A percentile compares a stretch with the other conserved stretches of the same genome.
Conservation (phyloP, 768 basidiomycete genomes). For the Phylloporus sp. region DNA sequence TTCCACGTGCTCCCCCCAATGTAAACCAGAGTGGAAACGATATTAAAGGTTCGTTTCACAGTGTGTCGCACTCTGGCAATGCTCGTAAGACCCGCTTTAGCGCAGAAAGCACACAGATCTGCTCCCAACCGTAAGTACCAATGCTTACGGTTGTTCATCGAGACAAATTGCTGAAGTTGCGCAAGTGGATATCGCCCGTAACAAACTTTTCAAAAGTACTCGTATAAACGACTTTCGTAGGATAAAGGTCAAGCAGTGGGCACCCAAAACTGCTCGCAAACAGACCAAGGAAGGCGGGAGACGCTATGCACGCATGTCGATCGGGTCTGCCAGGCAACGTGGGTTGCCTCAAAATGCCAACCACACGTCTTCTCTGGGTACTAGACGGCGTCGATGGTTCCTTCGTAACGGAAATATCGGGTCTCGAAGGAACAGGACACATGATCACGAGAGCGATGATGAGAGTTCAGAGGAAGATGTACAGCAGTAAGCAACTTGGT, state of each 20-base stretch:
- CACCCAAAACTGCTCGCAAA: constrained; percentile 4
- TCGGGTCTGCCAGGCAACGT: constrained; percentile 8
- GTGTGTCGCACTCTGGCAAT: neutral
- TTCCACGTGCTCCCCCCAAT: neutral
- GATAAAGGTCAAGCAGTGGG: constrained; percentile 3
- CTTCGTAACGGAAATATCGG: constrained; percentile 8
- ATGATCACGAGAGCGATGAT: neutral
- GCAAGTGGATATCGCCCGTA: constrained; percentile 9
- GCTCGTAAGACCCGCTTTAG: constrained; percentile 1
- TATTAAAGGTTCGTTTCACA: constrained; percentile 5
- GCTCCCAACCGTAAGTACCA: constrained; percentile 12
- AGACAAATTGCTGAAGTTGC: neutral
- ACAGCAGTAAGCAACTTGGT: constrained; percentile 4
- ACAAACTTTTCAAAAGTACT: constrained; percentile 6
- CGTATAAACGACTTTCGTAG: neutral
- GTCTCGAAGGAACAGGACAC: neutral
- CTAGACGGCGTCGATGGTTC: constrained; percentile 16
- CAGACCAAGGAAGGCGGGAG: neutral
- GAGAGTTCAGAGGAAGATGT: constrained; percentile 2
- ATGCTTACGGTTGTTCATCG: neutral
- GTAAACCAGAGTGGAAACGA: constrained; percentile 1
- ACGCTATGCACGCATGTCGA: constrained; percentile 20
- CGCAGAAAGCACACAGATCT: constrained; percentile 1
- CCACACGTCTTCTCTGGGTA: neutral
- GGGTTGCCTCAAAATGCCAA: neutral